Base-by-base conservation (phyloP, 2,329 filamentous ascomycete species). In the Gnomoniopsis sp. region DNA sequence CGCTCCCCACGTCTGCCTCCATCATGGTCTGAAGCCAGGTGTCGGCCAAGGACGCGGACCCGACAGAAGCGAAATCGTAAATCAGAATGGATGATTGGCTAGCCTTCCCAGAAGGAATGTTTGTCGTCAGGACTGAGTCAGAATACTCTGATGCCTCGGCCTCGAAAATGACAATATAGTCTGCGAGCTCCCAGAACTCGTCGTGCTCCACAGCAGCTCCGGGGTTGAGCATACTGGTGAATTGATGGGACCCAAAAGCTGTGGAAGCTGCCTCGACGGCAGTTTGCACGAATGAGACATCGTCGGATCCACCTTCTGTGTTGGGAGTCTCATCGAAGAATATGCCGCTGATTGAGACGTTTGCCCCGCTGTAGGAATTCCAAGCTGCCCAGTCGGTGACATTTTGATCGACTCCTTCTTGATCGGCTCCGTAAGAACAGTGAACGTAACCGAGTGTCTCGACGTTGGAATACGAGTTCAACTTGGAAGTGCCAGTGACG, bases 311-410 rank as follows among this genome's bases (percentile, higher is more conserved):
- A n/a, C 1, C 49, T 61, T 41, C 58, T 62, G 19, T 59, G 62
- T 26, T n/a, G 26, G 12, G 55, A 47, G 2, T 59, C 68, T 62
- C 60, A 44, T 62, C 60, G 36, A 59, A 62, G 53, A 62, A 62
- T 46, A 62, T 57, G 38, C 60, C 60, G n/a, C 44, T 47, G 38
- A 62, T 46, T 23, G 57, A 60, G n/a, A 49, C 49, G 17, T 57
- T 51, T 1, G 38, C 53, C 10, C 36, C 48, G 2, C 49, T 3
- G 50, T 52, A 53, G 21, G 51, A 46, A 21, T 52, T 57, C 57
- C 57, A 57, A 21, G 49, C 23, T 1, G 44, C 51, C 60, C 57
- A 62, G 8, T 43, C 38, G 1, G 49, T 57, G 44, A 51, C 30
- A n/a, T 60, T 62, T 14, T 36, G 38, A 26, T 47, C 54, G 46